These are phyloP conservation scores for Metarhizium anisopliae DNA, from an alignment of 2,329 filamentous ascomycete genomes.

Conservation along the genomic window DNA sequence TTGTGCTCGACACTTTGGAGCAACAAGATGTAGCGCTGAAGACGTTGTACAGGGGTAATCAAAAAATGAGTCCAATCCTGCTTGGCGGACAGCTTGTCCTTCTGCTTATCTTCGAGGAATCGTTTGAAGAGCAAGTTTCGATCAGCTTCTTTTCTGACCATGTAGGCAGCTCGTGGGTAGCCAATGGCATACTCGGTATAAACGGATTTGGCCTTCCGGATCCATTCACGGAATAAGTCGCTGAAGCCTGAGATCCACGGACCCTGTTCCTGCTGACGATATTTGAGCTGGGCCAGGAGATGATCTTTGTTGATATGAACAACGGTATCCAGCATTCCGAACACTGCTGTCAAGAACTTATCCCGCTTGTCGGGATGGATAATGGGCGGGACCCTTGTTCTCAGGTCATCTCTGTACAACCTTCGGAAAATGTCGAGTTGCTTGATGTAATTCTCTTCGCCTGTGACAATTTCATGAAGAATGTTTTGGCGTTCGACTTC, in stretches of 20 bases:
- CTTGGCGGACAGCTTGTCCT: constrained; percentile 70
- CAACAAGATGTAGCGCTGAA: constrained; percentile 83
- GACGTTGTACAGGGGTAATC: constrained; percentile 83
- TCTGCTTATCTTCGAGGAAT: constrained; percentile 73
- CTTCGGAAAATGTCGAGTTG: constrained; percentile 78
- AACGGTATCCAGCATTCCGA: constrained; percentile 83
- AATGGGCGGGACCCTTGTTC: constrained; percentile 65
- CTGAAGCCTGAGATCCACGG: constrained; percentile 92
- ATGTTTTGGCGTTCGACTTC: constrained; percentile 91
- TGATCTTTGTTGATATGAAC: constrained; percentile 89
- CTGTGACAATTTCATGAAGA: constrained; percentile 88
- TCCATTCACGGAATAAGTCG: constrained; percentile 97
- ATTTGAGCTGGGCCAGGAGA: constrained; percentile 87
- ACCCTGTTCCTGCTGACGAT: constrained; percentile 91
- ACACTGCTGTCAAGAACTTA: constrained; percentile 76
- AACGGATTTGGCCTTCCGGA: constrained; percentile 78
- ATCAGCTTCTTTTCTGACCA: constrained; percentile 75
- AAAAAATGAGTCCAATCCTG: constrained; percentile 92
- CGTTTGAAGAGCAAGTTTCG: constrained; percentile 78
- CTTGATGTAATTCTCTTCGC: constrained; percentile 84
- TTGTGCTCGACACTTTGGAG: constrained; percentile 77
- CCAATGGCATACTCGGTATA: constrained; percentile 89
- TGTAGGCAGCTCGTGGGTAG: constrained; percentile 75
- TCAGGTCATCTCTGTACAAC: constrained; percentile 77
- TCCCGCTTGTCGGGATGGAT: constrained; percentile 69